Conservation (phyloP, 139 green algal species). For the Chlorella sp. region DNA sequence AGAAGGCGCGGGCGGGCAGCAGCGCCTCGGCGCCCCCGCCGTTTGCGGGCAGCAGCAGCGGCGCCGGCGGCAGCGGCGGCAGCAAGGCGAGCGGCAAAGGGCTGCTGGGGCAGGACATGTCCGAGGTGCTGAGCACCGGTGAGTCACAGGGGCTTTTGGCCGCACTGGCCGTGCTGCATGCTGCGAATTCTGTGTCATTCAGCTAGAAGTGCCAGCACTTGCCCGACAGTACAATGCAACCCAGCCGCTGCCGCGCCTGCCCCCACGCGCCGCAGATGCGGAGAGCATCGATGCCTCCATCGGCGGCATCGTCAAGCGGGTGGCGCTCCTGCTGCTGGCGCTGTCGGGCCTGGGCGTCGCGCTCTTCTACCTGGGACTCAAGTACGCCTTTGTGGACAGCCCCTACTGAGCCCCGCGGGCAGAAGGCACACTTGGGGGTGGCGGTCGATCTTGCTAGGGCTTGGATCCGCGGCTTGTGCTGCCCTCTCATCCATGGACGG, state of each 20-base stretch:
- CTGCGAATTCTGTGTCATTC: not conserved
- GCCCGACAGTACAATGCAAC: not conserved
- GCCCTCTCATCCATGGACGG: too few species aligned
- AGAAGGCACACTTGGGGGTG: too few species aligned
- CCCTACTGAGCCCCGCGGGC: not conserved
- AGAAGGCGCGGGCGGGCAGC: not conserved
- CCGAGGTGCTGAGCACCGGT: conserved; percentile 29
- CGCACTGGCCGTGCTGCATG: too few species aligned
- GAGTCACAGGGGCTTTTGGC: not conserved
- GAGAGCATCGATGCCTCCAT: conserved; percentile 69
- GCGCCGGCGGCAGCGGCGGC: not conserved
- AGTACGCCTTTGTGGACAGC: conserved; percentile 64
- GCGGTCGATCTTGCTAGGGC: too few species aligned
- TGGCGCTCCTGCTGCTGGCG: conserved; percentile 66
- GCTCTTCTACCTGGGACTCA: conserved; percentile 72
- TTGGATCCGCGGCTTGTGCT: too few species aligned
- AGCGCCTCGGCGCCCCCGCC: not conserved
- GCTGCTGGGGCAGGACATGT: conserved; percentile 27
- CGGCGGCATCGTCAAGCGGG: conserved; percentile 64
- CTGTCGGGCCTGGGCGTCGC: conserved; percentile 51
- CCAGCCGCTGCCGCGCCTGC: not conserved
- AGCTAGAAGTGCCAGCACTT: not conserved
- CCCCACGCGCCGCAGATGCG: conserved; percentile 51
- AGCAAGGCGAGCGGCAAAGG: not conserved
- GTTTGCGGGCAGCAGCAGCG: not conserved